These are phyloP conservation scores for Apiospora marii DNA, from an alignment of 2,329 filamentous ascomycete genomes.

Conservation along the genomic window DNA sequence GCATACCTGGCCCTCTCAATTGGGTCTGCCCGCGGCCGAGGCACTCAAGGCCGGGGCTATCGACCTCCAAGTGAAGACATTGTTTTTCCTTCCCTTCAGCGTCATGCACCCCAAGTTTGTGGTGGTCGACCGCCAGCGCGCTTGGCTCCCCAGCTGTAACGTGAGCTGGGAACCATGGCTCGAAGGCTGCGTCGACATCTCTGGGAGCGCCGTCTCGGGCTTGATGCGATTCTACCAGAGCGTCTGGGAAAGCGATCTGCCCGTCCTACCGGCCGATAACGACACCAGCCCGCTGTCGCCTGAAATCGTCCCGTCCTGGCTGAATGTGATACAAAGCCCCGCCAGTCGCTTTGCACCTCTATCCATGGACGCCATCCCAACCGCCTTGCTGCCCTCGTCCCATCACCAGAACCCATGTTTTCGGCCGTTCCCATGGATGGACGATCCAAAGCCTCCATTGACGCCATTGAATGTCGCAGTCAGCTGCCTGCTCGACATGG, in stretches of 20 bases:
- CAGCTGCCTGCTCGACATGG: conserved; percentile 65
- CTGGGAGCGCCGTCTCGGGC: conserved; percentile 66
- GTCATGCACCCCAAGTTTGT: conserved; percentile 91
- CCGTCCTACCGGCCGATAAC: conserved; percentile 18
- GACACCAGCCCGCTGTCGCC: neutral
- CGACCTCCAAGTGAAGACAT: conserved; percentile 75
- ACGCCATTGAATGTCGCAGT: conserved; percentile 75
- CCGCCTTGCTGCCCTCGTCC: conserved; percentile 76
- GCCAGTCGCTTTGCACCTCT: conserved; percentile 32
- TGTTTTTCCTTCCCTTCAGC: conserved; percentile 82
- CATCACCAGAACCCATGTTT: conserved; percentile 75
- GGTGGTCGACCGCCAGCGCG: conserved; percentile 71
- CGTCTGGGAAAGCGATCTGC: conserved; percentile 67
- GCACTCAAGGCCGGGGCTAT: conserved; percentile 64
- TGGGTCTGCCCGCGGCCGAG: conserved; percentile 69
- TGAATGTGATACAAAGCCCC: conserved; percentile 35
- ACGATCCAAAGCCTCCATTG: conserved; percentile 57
- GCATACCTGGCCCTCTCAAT: conserved; percentile 62
- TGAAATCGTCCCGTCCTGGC: conserved; percentile 25
- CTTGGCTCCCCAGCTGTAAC: conserved; percentile 81
- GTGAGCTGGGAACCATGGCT: conserved; percentile 91
- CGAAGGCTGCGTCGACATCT: conserved; percentile 75
- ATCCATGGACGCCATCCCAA: conserved; percentile 49
- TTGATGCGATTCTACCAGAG: conserved; percentile 71
- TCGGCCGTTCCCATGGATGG: conserved; percentile 63